Base-by-base conservation (phyloP, 768 basidiomycete species). In the Mycena leptocephala region DNA sequence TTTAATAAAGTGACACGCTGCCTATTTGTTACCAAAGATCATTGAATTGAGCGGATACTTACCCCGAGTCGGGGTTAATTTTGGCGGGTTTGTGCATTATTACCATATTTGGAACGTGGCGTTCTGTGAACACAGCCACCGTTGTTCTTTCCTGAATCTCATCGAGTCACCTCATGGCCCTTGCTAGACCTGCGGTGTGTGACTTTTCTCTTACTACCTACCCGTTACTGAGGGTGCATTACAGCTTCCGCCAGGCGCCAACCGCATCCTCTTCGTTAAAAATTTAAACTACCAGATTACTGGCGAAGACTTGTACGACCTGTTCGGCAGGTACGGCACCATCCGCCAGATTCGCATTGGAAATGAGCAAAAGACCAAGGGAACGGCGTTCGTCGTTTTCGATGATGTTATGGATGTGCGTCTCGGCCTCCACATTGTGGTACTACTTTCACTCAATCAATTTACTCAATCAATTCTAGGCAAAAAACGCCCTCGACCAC, bases 241-340 rank as follows among this genome's bases (percentile, higher is more conserved):
- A 37, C 33, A 96, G 95, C 92, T 97, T n/a, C 96, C 96, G 5
- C 94, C 96, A 30, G 96, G 96, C 68, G 96, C 96, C 22, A 97
- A 97, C 82, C 92, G 96, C 58, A 96, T 98, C 69, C 90, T 98
- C 53, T 98, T 97, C 80, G 95, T 97, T 32, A 97, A 97, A 85
- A 98, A 98, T 82, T 86, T 98, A 68, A 96, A 95, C 85, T 97
- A 97, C 86, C 93, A 93, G 84, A 97, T 97, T 79, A 96, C 93
- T 37, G 97, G 97, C 67, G 95, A 97, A 76, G 97, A 99, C 85
- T 85, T 99, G 79, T 99, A 99, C 84, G 98, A 99, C 87, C 89
- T 99, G 77, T 99, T 99, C 80, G 98, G 97, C 70, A 95, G 97
- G 77, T 99, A 99, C 87, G 98, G 98, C 59, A 95, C 95, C 80